These are phyloP conservation scores for Botrytis tulipae DNA, from an alignment of 2,329 filamentous ascomycete species.

Conservation along the genomic window DNA sequence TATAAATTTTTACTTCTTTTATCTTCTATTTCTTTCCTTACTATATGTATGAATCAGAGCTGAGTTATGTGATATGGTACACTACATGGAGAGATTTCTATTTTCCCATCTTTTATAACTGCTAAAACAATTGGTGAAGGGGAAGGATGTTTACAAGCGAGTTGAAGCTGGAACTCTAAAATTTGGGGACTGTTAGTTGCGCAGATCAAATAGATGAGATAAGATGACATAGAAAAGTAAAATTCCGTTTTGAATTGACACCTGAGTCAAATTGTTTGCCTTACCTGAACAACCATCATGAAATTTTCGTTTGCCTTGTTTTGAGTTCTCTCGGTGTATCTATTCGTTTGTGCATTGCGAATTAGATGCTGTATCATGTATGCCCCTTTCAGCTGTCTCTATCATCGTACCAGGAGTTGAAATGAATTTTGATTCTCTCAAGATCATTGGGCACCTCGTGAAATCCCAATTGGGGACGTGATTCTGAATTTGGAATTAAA, in stretches of 20 bases:
- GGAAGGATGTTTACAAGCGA: constrained; percentile 3
- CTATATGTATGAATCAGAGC: background rate
- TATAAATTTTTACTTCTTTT: background rate
- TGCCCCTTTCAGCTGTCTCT: background rate
- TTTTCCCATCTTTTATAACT: background rate
- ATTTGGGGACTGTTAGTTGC: background rate
- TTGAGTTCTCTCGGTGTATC: background rate
- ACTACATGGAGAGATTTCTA: background rate
- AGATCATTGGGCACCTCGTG: constrained; percentile 1
- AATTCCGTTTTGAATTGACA: background rate
- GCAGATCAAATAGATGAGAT: background rate
- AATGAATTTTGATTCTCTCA: background rate
- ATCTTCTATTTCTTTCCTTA: background rate
- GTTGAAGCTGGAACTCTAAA: background rate
- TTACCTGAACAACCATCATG: background rate
- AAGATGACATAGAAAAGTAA: background rate
- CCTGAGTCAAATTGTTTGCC: background rate
- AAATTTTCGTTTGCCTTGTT: constrained; percentile 1
- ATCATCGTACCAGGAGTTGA: background rate
- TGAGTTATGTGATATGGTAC: background rate
- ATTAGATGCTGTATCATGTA: background rate
- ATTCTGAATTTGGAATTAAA: background rate
- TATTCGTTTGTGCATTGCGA: background rate
- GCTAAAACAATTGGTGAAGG: background rate
- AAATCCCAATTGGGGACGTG: background rate